Percentiles rank a stretch among this genome's conserved stretches.
These are phyloP conservation scores for Aspergillus persii DNA, from an alignment of 2,329 filamentous ascomycete species.

Conservation along the genomic window DNA sequence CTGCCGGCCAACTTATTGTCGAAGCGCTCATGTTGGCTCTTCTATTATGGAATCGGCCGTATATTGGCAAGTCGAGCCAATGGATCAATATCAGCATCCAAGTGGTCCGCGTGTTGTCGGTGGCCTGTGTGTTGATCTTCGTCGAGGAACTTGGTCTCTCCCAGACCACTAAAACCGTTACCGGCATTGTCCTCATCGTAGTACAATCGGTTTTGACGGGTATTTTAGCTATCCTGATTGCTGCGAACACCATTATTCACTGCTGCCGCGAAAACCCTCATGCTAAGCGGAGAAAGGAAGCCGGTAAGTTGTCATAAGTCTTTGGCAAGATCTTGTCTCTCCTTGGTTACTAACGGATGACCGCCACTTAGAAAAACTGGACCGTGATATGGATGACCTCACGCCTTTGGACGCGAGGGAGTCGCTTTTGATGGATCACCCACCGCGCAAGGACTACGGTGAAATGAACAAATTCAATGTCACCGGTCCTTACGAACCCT, in stretches of 20 bases:
- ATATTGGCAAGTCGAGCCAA: conserved; percentile 80
- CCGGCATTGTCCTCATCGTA: conserved; percentile 89
- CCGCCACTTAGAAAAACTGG: conserved; percentile 64
- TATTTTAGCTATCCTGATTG: conserved; percentile 79
- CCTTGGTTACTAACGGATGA: conserved; percentile 18
- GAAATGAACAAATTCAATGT: conserved; percentile 44
- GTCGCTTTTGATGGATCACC: conserved; percentile 66
- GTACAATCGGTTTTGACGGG: conserved; percentile 83
- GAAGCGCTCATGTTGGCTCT: conserved; percentile 76
- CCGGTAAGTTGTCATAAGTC: conserved; percentile 61
- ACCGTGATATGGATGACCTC: conserved; percentile 74
- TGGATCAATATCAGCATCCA: conserved; percentile 93
- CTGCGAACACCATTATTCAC: conserved; percentile 80
- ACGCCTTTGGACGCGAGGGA: conserved; percentile 78
- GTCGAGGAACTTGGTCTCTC: conserved; percentile 87
- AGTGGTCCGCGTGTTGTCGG: conserved; percentile 81
- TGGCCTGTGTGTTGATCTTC: conserved; percentile 86
- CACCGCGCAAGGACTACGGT: conserved; percentile 34
- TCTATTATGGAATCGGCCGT: conserved; percentile 82
- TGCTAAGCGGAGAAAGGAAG: conserved; percentile 80
- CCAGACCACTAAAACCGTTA: conserved; percentile 90
- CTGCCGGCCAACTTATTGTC: conserved; percentile 73
- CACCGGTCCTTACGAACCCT: conserved; percentile 40
- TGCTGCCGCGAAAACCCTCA: conserved; percentile 89
- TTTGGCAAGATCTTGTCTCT: neutral